Base-by-base conservation (phyloP, 2,329 filamentous ascomycete genomes). In the Emydomyces testavorans region DNA sequence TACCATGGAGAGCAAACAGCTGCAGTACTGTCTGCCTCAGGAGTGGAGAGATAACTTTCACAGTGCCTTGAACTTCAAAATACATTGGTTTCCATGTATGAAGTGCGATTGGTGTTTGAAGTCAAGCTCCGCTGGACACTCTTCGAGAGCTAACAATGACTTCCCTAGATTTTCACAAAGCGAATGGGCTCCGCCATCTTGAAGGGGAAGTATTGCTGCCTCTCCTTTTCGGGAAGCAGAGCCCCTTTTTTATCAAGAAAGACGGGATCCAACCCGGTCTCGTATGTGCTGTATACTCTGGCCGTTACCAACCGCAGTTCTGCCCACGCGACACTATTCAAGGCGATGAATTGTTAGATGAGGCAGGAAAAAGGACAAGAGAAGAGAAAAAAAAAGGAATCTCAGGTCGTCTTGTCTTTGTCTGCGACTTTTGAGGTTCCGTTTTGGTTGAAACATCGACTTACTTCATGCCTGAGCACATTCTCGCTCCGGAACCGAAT, bases 401-500 rank as follows among this genome's bases (percentile, higher is more conserved):
- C 2, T 11, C 38, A 29, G 3, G 3, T 11, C 7, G n/a, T 31
- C n/a, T 31, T 31, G 11, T n/a, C 7, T n/a, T 20, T 28, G 45
- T 5, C 21, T 39, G 8, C 18, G 31, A n/a, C 10, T n/a, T 35
- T 16, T 18, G 15, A 16, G 11, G 7, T 40, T 15, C 26, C 11
- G 26, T 6, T 6, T 28, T 28, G 26, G 26, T 6, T 28, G 26
- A 28, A 6, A n/a, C 2, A 8, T 1, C 11, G 20, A 48, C 53
- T 46, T 48, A 55, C 53, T 59, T 56, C 42, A 52, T 54, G 13
- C 58, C 58, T 3, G 58, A 55, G 48, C 58, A 61, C 46, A 60
- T 58, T 3, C 76, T 65, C 38, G 74, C 66, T 2, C 75, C 75
- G 60, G 74, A 76, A 13, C 75, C 75, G 49, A 78, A 78, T 26